Evolutionary conservation across 1,284 basidiomycete species (phyloP).

Genomic region (Malassezia obtusa): DNA sequence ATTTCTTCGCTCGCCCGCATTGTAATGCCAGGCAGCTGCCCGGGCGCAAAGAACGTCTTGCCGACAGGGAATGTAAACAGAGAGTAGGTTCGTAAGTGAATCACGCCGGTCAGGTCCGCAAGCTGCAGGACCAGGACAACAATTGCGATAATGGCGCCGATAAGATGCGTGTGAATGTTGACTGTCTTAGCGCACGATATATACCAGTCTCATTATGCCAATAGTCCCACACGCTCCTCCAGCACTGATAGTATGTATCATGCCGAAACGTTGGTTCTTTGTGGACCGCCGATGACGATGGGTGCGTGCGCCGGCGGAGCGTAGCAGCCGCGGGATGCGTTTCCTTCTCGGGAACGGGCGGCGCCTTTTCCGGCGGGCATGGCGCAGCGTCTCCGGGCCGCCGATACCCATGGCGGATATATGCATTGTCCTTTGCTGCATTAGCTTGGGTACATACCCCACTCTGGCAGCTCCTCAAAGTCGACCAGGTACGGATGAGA

Average conservation of each 20-base stretch:
- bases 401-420: slow-evolving; percentile 39
- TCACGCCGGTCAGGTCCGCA: slow-evolving; percentile 20
- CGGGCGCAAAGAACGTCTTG: neutral
- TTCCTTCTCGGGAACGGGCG: neutral
- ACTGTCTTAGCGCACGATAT: slow-evolving; percentile 52
- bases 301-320: neutral
- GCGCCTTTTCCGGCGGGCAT: neutral
- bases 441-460: slow-evolving; percentile 19
- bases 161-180: slow-evolving; percentile 79
- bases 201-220: slow-evolving; percentile 46
- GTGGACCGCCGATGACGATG: slow-evolving; percentile 1
- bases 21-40: neutral
- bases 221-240: slow-evolving; percentile 42
- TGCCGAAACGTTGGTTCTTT: slow-evolving; percentile 29
- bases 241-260: slow-evolving; percentile 37
- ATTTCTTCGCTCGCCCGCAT: neutral
- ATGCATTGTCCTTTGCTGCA: slow-evolving; percentile 36
- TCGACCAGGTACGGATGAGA: slow-evolving; percentile 29
- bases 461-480: slow-evolving; percentile 33
- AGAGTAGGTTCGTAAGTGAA: slow-evolving; percentile 7
- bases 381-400: slow-evolving; percentile 32
- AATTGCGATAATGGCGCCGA: slow-evolving; percentile 62
- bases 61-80: neutral
- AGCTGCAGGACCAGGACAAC: slow-evolving; percentile 50
- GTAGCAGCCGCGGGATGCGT: neutral